Conservation (phyloP, 164 flowering plant species). For the Aristolochia fimbriata region DNA sequence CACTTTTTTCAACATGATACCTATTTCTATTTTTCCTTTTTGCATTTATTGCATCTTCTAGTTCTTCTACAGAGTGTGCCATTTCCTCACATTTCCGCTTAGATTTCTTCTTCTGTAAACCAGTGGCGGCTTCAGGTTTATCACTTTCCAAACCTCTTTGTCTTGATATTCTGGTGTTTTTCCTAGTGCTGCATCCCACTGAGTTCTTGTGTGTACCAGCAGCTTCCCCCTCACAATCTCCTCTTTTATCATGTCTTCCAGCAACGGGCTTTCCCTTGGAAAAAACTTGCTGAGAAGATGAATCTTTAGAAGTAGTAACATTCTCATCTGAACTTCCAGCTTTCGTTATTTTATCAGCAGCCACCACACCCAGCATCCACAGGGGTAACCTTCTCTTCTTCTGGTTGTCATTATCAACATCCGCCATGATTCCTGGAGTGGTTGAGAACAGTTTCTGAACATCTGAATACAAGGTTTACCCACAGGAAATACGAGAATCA, state of each 20-base stretch:
- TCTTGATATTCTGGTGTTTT: conserved; percentile 8
- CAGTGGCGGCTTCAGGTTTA: no score
- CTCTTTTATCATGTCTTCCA: not conserved
- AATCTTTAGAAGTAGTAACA: not conserved
- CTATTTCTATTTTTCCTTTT: not conserved
- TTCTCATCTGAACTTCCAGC: conserved; percentile 9
- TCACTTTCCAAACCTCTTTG: not conserved
- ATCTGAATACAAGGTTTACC: not conserved
- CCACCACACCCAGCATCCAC: conserved; percentile 39
- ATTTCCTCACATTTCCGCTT: not conserved
- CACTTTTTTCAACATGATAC: not conserved
- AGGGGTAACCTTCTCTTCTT: conserved; percentile 31
- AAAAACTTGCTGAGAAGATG: not conserved
- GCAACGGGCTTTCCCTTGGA: not conserved
- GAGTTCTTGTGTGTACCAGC: conserved; percentile 8
- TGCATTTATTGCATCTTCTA: not conserved
- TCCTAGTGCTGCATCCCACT: conserved; percentile 1
- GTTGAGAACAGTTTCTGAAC: not conserved
- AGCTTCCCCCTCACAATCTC: conserved; percentile 9
- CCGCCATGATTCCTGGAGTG: conserved; percentile 7
- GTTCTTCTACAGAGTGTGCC: no score
- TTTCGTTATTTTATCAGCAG: conserved; percentile 11
- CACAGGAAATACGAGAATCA: not conserved
- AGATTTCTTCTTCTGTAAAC: not conserved
- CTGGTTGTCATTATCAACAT: conserved; percentile 9